These are phyloP conservation scores for Capsaspora owczarzaki DNA, from an alignment of 78 protist species.

Conservation along the genomic window DNA sequence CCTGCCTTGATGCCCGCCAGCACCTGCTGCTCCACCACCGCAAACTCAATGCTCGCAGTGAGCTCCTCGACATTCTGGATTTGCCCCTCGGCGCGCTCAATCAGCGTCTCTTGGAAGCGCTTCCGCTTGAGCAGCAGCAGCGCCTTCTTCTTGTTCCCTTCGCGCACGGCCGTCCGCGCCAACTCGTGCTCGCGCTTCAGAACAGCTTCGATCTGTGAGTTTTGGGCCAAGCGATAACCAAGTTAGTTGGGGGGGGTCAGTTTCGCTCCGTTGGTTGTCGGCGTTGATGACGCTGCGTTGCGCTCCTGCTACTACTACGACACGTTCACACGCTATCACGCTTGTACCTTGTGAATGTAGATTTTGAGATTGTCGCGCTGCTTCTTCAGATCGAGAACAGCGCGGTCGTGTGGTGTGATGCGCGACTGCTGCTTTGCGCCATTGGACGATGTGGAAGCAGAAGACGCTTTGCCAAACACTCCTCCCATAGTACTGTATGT, in stretches of 20 bases:
- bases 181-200: slow-evolving; percentile 38
- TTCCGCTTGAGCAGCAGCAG: slow-evolving; percentile 49
- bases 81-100: slow-evolving; percentile 42
- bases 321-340: neutral
- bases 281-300: too few relatives aligned
- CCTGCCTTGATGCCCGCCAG: slow-evolving; percentile 54
- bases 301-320: too few relatives aligned
- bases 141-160: slow-evolving; percentile 50
- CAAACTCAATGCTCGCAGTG: slow-evolving; percentile 58
- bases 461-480: too few relatives aligned
- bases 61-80: slow-evolving; percentile 50
- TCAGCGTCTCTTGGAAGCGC: slow-evolving; percentile 45
- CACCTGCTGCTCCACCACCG: slow-evolving; percentile 50
- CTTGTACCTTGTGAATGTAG: slow-evolving; percentile 29
- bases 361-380: slow-evolving; percentile 54
- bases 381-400: slow-evolving; percentile 43
- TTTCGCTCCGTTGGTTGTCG: too few relatives aligned
- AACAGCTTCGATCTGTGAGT: slow-evolving; percentile 6
- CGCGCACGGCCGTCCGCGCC: slow-evolving; percentile 47
- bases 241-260: neutral
- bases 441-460: too few relatives aligned
- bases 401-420: slow-evolving; percentile 43
- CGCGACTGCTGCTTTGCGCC: too few relatives aligned
- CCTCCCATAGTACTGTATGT: too few relatives aligned
- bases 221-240: slow-evolving; percentile 11